Base-by-base conservation (phyloP, 2,329 filamentous ascomycete species). In the Tolypocladium nubicola region DNA sequence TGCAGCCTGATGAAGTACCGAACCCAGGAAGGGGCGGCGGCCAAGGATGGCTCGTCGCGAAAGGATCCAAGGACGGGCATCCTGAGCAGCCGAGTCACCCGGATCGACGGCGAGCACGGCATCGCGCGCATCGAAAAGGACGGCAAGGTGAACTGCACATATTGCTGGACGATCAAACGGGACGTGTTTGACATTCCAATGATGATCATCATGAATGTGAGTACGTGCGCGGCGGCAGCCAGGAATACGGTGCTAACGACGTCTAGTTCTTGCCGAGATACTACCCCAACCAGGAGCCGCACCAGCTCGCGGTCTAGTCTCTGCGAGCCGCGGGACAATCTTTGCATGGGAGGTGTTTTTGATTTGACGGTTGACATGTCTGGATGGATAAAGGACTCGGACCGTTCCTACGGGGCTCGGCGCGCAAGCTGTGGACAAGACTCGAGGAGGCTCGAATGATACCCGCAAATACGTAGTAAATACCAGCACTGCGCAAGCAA, bases 131-230 rank as follows among this genome's bases (percentile, higher is more conserved):
- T 96, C 16, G 90, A 89, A 67, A 88, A 85, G 68, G 91, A 96
- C 67, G 93, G 92, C 56, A 92, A 94, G 73, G 88, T 97, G 58
- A 89, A 96, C 69, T 97, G 92, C 76, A 91, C 89, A 66, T 96
- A 95, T 74, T 96, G 90, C 76, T 97, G 93, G 92, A 93, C 90
- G 61, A 92, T 97, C 61, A 96, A 96, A 76, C 82, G 93, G 61
- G 94, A 99, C 72, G 90, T 94, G 45, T 97, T 97, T 75, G 93
- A 97, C 75, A 96, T 97, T 72, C 94, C 94, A 26, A 96, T 97
- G 90, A 80, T 97, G 76, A 95, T 97, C 72, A 89, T 97, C 68
- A 93, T 97, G 78, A 97, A 97, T 76, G 94, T 97, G 72, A 87
- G 92, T 86, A 10, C 33, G 16, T 37, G 13, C 14, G 13, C 13